Conservation (phyloP, 495 filamentous ascomycete genomes). For the Penicillium antarcticum region DNA sequence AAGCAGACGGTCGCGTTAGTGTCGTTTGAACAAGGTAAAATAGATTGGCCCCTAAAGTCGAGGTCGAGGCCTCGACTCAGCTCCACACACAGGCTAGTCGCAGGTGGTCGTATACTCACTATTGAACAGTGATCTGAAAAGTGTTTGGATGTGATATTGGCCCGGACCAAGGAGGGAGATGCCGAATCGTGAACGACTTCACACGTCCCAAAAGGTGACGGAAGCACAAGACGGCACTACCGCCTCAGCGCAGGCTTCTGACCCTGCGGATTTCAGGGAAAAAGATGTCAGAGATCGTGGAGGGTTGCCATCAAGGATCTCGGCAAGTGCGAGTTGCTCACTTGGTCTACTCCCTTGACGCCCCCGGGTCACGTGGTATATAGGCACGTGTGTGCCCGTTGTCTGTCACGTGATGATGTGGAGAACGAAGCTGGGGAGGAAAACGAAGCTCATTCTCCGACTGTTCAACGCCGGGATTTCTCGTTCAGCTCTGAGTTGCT, state of each 20-base stretch:
- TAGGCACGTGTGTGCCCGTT: conserved; percentile 18
- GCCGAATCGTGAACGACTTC: conserved; percentile 29
- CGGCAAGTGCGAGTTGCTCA: conserved; percentile 18
- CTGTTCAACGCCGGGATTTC: background rate
- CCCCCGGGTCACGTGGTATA: conserved; percentile 15
- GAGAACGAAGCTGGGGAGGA: conserved; percentile 16
- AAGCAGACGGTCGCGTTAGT: conserved; percentile 29
- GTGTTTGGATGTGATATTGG: conserved; percentile 4
- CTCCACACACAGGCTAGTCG: background rate
- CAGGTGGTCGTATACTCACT: conserved; percentile 11
- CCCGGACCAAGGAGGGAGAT: conserved; percentile 35
- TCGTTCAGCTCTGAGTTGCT: conserved; percentile 3
- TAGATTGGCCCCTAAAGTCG: background rate
- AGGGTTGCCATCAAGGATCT: conserved; percentile 29
- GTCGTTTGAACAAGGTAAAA: conserved; percentile 15
- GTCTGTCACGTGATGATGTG: conserved; percentile 17
- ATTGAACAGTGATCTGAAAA: conserved; percentile 1
- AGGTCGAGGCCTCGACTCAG: background rate
- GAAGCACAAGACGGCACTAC: conserved; percentile 34
- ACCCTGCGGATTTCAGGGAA: conserved; percentile 23
- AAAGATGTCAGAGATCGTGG: conserved; percentile 23
- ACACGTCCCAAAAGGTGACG: conserved; percentile 23
- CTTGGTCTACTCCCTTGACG: conserved; percentile 24
- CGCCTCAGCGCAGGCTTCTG: conserved; percentile 36
- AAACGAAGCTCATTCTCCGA: conserved; percentile 16